Percentiles rank a stretch among this genome's conserved stretches.
phyloP scores from a whole-genome alignment of 768 basidiomycete genomes.

The Porphyrellus cyaneotinctus region DNA sequence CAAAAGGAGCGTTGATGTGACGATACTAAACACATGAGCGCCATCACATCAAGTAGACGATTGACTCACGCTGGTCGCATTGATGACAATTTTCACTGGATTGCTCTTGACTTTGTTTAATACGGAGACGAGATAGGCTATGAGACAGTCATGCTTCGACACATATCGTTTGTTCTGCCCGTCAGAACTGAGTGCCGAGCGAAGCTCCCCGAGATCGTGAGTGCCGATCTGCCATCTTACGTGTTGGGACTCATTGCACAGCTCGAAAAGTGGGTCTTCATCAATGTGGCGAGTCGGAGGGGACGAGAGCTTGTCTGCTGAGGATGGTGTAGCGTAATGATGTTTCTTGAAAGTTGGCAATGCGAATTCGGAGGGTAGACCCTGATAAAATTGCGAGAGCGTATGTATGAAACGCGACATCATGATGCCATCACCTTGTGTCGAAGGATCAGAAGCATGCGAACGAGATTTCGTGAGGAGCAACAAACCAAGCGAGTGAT shows the following conservation, averaged over 20 bases:
- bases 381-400: constrained; percentile 30
- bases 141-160: constrained; percentile 29
- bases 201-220: constrained; percentile 14
- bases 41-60: background rate
- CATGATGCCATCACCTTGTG: constrained; percentile 28
- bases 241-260: constrained; percentile 5
- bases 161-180: background rate
- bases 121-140: constrained; percentile 22
- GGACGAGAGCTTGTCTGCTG: constrained; percentile 14
- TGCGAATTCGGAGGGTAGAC: constrained; percentile 1
- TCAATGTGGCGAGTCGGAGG: constrained; percentile 11
- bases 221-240: constrained; percentile 15
- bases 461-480: background rate
- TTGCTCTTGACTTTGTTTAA: constrained; percentile 12
- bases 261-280: background rate
- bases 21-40: constrained; percentile 13
- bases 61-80: constrained; percentile 20
- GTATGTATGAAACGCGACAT: constrained; percentile 28
- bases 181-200: constrained; percentile 1
- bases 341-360: constrained; percentile 27
- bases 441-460: background rate
- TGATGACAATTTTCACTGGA: constrained; percentile 19
- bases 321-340: constrained; percentile 16
- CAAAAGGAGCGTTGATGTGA: constrained; percentile 4
- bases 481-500: constrained; percentile 31